Evolutionary conservation across 768 basidiomycete species (phyloP), one percentile per base, ranked within the genome.

Genomic region (Punctularia strigosozonata): DNA sequence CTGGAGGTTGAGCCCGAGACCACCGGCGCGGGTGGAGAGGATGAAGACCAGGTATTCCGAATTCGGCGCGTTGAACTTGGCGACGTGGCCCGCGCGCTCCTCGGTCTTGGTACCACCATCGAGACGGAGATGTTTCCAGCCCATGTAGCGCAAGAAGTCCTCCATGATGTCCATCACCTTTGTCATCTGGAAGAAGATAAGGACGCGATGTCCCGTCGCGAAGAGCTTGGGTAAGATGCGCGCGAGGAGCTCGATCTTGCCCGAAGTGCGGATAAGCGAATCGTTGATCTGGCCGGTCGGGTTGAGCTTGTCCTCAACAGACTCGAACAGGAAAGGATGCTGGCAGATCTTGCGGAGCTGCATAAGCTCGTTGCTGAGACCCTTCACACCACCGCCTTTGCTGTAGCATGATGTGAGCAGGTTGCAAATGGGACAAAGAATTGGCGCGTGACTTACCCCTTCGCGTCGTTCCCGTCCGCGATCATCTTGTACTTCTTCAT

Each of bases 171-270:
- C 88, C 92, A 98, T 95, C 50, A 97, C 89, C 53, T 90, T 87
- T 13, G 92, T 97, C 95, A 98, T 97, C 62, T 99, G 95, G 80
- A 98, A 98, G 77, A 99, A 98, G 50, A 99, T 97, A 41, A 99
- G 77, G 33, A 94, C 88, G 54, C 92, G 78, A 64, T 98, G 95
- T 4, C 82, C 85, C 5, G 86, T 89, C 5, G 73, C 61, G 51
- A 98, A 97, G 50, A 99, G 83, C 58, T 98, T 98, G 35, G 95
- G 95, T 18, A 99, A 69, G 47, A 98, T 78, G 31, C 91, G 77
- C 47, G 80, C 80, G 14, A 98, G 69, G 7, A 99, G 58, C 56
- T 98, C 94, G 39, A 99, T 77, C 63, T 99, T 99, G 46, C 95
- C 95, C 4, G 90, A 81, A 1, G 80, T 70, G 32, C 95, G 73